Evolutionary conservation across 441 rosid genomes (phyloP).

Genomic region (Viola pubescens): DNA sequence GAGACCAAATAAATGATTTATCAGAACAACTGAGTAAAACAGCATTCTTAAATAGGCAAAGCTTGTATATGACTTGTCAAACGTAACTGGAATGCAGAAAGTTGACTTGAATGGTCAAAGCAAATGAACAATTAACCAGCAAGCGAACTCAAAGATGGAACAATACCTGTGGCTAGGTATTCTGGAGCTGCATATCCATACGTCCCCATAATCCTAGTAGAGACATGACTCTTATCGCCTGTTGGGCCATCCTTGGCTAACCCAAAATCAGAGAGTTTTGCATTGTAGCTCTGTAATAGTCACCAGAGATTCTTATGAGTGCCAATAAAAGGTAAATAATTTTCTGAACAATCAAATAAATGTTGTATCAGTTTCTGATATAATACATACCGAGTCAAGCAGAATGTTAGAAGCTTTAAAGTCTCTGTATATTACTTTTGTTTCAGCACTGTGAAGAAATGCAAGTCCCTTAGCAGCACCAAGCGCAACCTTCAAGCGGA

Average conservation of each 20-base stretch:
- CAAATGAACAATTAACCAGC: not conserved
- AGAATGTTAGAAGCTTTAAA: constrained; percentile 43
- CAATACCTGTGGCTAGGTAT: constrained; percentile 69
- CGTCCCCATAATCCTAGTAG: constrained; percentile 86
- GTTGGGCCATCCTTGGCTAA: constrained; percentile 92
- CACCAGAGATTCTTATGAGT: constrained; percentile 12
- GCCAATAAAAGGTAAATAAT: not conserved
- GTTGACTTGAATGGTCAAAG: not conserved
- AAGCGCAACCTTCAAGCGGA: constrained; percentile 74
- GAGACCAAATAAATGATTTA: constrained; percentile 1
- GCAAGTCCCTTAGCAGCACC: constrained; percentile 16
- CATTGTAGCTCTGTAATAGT: constrained; percentile 57
- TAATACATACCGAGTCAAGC: constrained; percentile 57
- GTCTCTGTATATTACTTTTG: no score
- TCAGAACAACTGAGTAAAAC: not conserved
- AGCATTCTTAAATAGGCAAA: not conserved
- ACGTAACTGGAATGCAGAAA: not conserved
- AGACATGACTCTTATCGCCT: constrained; percentile 78
- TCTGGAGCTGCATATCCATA: constrained; percentile 93
- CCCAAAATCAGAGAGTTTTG: constrained; percentile 93
- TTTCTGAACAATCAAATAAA: not conserved
- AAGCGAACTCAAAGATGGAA: not conserved
- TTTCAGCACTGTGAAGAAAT: no score
- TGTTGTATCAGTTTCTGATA: constrained; percentile 6
- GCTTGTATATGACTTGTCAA: no score